Percentiles rank a stretch among this genome's conserved stretches.
phyloP scores from a whole-genome alignment of 257 asterid genomes.

The Ehretia macrophylla region DNA sequence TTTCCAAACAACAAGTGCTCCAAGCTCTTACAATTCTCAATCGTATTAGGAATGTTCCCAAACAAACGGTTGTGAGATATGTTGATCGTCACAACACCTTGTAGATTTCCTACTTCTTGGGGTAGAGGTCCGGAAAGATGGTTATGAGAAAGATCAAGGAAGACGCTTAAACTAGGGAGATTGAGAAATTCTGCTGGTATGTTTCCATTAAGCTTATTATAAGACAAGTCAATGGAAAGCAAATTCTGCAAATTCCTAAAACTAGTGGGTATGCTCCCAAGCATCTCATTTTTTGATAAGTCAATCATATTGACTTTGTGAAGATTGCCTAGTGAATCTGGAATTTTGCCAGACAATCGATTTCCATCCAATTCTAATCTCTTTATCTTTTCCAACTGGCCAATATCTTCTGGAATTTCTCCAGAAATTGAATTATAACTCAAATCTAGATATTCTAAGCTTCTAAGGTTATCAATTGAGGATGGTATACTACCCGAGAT shows the following conservation, averaged over 20 bases:
- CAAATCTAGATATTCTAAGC: conserved; percentile 32
- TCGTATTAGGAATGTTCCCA: conserved; percentile 37
- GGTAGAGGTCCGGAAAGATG: no score
- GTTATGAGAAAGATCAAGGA: no score
- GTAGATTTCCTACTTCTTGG: no score
- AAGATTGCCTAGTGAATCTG: conserved; percentile 47
- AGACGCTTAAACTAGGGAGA: conserved; percentile 27
- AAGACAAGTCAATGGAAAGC: conserved; percentile 42
- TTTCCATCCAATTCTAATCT: conserved; percentile 32
- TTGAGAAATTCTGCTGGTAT: conserved; percentile 35
- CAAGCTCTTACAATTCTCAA: conserved; percentile 10
- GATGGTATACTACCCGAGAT: conserved; percentile 41
- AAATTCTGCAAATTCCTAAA: conserved; percentile 32
- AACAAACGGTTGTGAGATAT: conserved; percentile 38
- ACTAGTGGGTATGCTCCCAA: conserved; percentile 37
- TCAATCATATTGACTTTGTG: conserved; percentile 34
- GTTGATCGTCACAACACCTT: conserved; percentile 29
- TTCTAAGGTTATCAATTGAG: conserved; percentile 44
- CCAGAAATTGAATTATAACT: conserved; percentile 34
- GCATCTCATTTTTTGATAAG: conserved; percentile 42
- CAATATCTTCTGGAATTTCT: conserved; percentile 50
- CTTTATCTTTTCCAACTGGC: conserved; percentile 31
- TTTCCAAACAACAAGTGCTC: no score
- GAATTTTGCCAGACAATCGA: conserved; percentile 40
- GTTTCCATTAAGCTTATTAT: conserved; percentile 44